Percentiles rank a stretch among this genome's conserved stretches.
Conservation (phyloP, 164 flowering plant species). For the Liriodendron chinense region DNA sequence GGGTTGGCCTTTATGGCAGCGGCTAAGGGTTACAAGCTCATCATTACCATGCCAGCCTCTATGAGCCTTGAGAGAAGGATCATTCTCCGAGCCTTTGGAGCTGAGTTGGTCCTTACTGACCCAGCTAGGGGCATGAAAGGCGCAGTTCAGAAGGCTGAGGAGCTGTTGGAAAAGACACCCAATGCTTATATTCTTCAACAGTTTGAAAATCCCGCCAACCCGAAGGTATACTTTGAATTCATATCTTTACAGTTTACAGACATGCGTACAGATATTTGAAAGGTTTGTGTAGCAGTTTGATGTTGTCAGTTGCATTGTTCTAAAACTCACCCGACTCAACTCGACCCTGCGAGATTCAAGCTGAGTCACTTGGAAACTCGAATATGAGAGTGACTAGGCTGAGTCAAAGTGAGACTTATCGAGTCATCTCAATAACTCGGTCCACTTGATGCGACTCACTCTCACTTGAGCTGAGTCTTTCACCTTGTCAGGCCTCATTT, state of each 20-base stretch:
- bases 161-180: constrained; percentile 41
- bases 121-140: constrained; percentile 54
- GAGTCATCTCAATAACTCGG: too few species aligned
- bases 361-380: too few species aligned
- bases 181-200: constrained; percentile 47
- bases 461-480: too few species aligned
- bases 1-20: constrained; percentile 64
- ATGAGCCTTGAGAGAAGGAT: constrained; percentile 51
- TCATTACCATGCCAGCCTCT: constrained; percentile 51
- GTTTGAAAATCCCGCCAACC: constrained; percentile 61
- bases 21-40: constrained; percentile 52
- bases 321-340: too few species aligned
- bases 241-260: neutral
- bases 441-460: too few species aligned
- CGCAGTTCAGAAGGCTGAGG: constrained; percentile 51
- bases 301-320: neutral
- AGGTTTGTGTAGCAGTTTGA: neutral
- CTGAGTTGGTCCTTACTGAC: constrained; percentile 51
- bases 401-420: too few species aligned
- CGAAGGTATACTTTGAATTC: constrained; percentile 31
- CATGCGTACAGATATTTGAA: neutral
- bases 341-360: too few species aligned
- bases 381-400: too few species aligned
- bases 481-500: too few species aligned
- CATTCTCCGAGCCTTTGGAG: constrained; percentile 59